Base-by-base conservation (phyloP, 2,329 filamentous ascomycete genomes). In the Sordariomycetes sp. region DNA sequence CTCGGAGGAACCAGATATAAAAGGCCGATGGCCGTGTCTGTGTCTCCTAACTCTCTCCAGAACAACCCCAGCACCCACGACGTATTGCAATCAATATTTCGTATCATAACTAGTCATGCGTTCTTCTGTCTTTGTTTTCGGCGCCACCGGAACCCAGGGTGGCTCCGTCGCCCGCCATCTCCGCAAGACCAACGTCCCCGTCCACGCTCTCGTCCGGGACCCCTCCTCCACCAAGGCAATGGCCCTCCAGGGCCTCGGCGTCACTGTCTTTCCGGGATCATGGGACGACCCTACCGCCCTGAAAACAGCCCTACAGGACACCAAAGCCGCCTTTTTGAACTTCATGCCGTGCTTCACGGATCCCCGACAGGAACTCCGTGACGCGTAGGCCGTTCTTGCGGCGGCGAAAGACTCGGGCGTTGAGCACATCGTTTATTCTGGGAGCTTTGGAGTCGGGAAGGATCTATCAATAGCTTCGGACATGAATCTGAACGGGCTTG, bases 81-180 rank as follows among this genome's bases (percentile, higher is more conserved):
- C 3, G 45, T 24, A 6, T 24, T 24, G 5, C 8, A 45, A 13
- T 12, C 15, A n/a, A 45, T 8, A 15, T 17, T 7, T 7, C 2
- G 7, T 20, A 50, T 12, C 17, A 50, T 12, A 50, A 8, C 12
- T n/a, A 51, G 52, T 52, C 32, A 53, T 50, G 34, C 10, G 34
- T 20, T 13, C 34, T 28, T 17, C 55, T 65, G 64, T 77, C 48
- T 70, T 70, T 24, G 71, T 79, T 5, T 66, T 77, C 53, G 75
- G 76, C 15, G 74, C 73, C 25, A 78, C 76, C 10, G 76, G 74
- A 45, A 74, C 72, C 58, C 76, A 80, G 59, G 77, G 77, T 58
- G 74, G 76, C n/a, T 75, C 75, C 3, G 76, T 80, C n/a, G 74
- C 73, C 39, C 73, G 72, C 28, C 68, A 71, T 8, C 76, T 80